Evolutionary conservation across 495 filamentous ascomycete genomes (phyloP).

Genomic region (Aspergillus coremiiformis): DNA sequence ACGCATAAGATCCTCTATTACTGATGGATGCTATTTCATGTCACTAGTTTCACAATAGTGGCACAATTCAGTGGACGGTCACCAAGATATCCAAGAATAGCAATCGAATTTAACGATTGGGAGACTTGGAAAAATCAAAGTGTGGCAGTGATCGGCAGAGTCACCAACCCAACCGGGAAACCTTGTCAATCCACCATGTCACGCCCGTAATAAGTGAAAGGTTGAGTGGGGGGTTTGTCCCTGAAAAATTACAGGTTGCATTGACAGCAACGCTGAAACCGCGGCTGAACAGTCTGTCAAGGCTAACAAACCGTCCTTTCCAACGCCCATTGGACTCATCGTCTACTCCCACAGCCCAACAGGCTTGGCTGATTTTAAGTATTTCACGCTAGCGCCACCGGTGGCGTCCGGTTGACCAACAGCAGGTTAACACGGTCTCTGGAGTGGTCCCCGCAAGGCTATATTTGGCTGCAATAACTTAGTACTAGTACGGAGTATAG

Average conservation of each 20-base stretch:
- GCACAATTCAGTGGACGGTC: neutral
- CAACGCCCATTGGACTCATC: neutral
- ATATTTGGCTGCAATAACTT: constrained; percentile 18
- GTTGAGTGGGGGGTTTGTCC: neutral
- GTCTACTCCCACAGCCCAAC: neutral
- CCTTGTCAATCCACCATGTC: neutral
- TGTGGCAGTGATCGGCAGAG: neutral
- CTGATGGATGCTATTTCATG: neutral
- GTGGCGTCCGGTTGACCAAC: constrained; percentile 16
- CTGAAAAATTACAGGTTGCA: neutral
- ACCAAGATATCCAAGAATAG: constrained; percentile 12
- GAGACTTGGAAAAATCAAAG: neutral
- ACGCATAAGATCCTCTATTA: neutral
- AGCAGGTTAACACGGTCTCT: constrained; percentile 14
- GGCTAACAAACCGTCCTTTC: neutral
- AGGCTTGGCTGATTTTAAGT: constrained; percentile 15
- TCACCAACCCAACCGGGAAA: neutral
- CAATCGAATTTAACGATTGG: neutral
- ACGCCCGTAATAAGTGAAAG: neutral
- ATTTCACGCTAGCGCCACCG: constrained; percentile 6
- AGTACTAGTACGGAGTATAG: too few species aligned
- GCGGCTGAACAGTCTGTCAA: constrained; percentile 1
- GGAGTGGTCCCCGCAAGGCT: constrained; percentile 11
- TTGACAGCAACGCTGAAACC: constrained; percentile 10
- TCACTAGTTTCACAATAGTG: neutral